phyloP scores from a whole-genome alignment of 495 filamentous ascomycete species.

The Penicillium daleae region DNA sequence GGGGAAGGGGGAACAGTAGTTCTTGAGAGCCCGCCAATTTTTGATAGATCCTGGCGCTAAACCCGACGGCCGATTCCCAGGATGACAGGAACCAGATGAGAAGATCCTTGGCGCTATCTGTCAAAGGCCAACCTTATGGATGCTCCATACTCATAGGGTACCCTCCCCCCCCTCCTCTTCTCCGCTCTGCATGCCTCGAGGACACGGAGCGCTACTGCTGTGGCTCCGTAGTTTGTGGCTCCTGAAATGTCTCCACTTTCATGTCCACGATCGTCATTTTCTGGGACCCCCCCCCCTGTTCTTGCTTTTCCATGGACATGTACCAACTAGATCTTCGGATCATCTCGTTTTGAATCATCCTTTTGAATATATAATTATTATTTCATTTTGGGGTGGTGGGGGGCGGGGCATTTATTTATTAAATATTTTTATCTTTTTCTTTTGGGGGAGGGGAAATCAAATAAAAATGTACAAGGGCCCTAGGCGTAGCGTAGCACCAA shows the following conservation, averaged over 20 bases:
- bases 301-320: slow-evolving; percentile 40
- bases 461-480: slow-evolving; percentile 33
- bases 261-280: slow-evolving; percentile 49
- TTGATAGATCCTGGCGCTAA: slow-evolving; percentile 32
- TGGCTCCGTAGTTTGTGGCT: slow-evolving; percentile 42
- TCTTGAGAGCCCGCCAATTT: slow-evolving; percentile 29
- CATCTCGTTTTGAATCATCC: slow-evolving; percentile 22
- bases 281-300: slow-evolving; percentile 41
- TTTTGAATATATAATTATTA: slow-evolving; percentile 13
- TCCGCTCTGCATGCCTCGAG: slow-evolving; percentile 35
- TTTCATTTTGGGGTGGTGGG: no score
- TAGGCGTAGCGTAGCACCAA: no score
- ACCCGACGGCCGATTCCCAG: slow-evolving; percentile 24
- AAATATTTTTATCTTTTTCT: slow-evolving; percentile 2
- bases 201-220: slow-evolving; percentile 12
- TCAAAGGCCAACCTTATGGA: slow-evolving; percentile 42
- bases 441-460: not conserved
- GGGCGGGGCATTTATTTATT: no score
- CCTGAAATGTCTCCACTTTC: slow-evolving; percentile 34
- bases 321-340: slow-evolving; percentile 30
- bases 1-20: slow-evolving; percentile 21
- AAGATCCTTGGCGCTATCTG: slow-evolving; percentile 40
- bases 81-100: slow-evolving; percentile 33
- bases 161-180: slow-evolving; percentile 24
- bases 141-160: slow-evolving; percentile 29